Evolutionary conservation across 257 asterid genomes (phyloP), one percentile per base, ranked within the genome.

Genomic region (Pogostemon cablin): DNA sequence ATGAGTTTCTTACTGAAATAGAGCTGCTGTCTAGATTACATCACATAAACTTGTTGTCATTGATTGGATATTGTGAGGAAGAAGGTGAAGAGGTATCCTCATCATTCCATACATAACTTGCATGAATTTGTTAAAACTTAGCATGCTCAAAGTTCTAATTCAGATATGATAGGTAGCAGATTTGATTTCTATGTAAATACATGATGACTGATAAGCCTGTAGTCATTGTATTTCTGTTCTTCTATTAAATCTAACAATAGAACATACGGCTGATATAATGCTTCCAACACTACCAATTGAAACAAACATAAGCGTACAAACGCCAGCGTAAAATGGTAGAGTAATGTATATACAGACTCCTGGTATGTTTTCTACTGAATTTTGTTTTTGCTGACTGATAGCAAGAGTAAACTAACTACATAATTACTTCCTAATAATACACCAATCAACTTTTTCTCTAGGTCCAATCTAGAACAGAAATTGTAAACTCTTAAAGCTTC

Each of bases 1-100:
- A 77, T 62, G 97, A 92, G 83, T 92, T 92, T 70, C 96, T 92
- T 60, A 92, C 96, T 2, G 98, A 93, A 78, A 90, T 93, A 68
- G 87, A 93, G 78, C 78, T 90, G 35, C 76, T 92, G 65, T 92
- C 98, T 3, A 87, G 98, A 85, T 47, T 93, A 74, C 98, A 93
- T 78, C 98, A 93, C 25, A 76, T 96, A 62, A 93, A 93, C 84
- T 84, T 90, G 66, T 90, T 93, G 62, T 82, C 97, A 4, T 85
- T 93, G 83, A 25, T 87, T 66, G 98, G 97, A 65, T 93, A 87
- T 71, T 93, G 90, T 65, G 98, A 89, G 43, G 97, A 93, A 77
- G 90, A 90, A 77, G 93, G 85, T 41, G 98, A 90, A 84, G 97
- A 93, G 97, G 98, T 92, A 84, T 57, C 40, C 15, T 5, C 54